Base-by-base conservation (phyloP, 2,329 filamentous ascomycete species). In the Alternaria sp. region DNA sequence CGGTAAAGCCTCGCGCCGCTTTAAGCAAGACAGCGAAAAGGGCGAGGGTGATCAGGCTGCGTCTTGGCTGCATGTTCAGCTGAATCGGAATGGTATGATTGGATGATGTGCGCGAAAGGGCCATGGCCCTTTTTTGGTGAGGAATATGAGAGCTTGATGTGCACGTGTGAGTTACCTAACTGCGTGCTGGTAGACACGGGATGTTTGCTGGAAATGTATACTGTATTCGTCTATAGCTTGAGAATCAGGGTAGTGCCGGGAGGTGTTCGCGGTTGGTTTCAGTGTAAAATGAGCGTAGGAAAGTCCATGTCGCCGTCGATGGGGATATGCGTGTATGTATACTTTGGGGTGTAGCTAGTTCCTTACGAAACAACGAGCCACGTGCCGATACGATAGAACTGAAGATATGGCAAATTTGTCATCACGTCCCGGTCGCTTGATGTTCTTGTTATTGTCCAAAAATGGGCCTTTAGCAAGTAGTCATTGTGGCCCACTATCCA, bases 61-160 rank as follows among this genome's bases (percentile, higher is more conserved):
- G n/a, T 54, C 17, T 54, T 54, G 23, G 47, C 36, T 36, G 47
- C 26, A n/a, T 21, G 17, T 7, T 15, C 17, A 51, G 54, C 43
- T 56, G 21, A 13, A 9, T 15, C 9, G 25, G n/a, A 13, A n/a
- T 7, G 12, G 32, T 1, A 5, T 49, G 19, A 59, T 55, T 59
- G 50, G 28, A 6, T 30, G 26, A 5, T n/a, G 1, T n/a, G 17
- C 26, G 26, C 17, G 25, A 30, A 59, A 43, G 57, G 50, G 57
- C 51, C 30, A 23, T 17, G 23, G 30, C 57, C 57, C 57, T 60
- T 60, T 60, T 56, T 60, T 17, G 36, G 36, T 36, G 21, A 6
- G 21, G 5, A 30, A 3, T 10, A 36, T 17, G 2, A 51, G 19
- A 23, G 5, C 19, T n/a, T 13, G 17, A 5, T 2, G 28, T 15